Evolutionary conservation across 2,329 filamentous ascomycete species (phyloP).

Genomic region (Neofusicoccum cordaticola): DNA sequence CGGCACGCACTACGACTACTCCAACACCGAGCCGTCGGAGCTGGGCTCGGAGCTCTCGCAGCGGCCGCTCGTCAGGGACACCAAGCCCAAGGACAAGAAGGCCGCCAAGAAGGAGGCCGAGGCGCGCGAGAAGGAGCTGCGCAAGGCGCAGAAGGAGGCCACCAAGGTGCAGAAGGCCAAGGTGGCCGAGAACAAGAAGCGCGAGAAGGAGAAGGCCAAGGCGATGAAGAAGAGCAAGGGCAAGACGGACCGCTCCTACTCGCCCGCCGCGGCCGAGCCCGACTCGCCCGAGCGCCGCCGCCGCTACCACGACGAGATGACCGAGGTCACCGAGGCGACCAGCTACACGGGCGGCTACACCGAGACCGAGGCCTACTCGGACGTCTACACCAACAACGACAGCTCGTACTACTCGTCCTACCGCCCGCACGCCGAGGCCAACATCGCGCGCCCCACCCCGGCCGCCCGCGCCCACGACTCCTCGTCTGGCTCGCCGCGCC

Average conservation of each 20-base stretch:
- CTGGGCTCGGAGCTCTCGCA: constrained; percentile 47
- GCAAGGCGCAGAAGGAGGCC: constrained; percentile 27
- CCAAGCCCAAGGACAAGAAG: constrained; percentile 32
- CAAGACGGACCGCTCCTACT: constrained; percentile 28
- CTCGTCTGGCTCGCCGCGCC: constrained; percentile 15
- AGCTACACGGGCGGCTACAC: constrained; percentile 40
- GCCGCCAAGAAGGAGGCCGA: constrained; percentile 39
- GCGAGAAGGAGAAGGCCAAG: constrained; percentile 44
- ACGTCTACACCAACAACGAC: constrained; percentile 17
- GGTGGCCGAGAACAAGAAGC: constrained; percentile 33
- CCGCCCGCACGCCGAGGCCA: constrained; percentile 35
- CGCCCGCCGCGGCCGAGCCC: constrained; percentile 22
- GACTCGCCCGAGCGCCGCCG: constrained; percentile 13
- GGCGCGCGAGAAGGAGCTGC: constrained; percentile 37
- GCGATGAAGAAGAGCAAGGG: constrained; percentile 39
- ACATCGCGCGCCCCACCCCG: constrained; percentile 17
- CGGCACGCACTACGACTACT: constrained; percentile 76
- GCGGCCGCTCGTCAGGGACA: constrained; percentile 45
- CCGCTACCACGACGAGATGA: constrained; percentile 49
- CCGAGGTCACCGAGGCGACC: constrained; percentile 40
- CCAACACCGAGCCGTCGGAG: constrained; percentile 63
- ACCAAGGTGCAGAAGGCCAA: constrained; percentile 27
- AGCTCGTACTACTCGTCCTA: constrained; percentile 36
- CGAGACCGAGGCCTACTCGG: constrained; percentile 29
- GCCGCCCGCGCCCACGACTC: constrained; percentile 23